Conservation (phyloP, 768 basidiomycete species). For the Mycena leptocephala region DNA sequence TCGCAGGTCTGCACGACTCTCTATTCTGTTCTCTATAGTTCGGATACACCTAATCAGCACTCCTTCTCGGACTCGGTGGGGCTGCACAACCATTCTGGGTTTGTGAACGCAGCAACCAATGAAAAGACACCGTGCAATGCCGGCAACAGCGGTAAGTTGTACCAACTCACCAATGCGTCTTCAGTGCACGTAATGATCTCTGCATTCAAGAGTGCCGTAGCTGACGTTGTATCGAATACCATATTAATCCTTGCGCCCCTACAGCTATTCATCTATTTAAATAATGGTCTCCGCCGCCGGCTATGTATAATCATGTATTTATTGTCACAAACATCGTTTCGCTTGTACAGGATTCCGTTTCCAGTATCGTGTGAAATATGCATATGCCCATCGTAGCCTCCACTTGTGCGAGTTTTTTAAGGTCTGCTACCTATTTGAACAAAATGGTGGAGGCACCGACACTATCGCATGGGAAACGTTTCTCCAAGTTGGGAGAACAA, state of each 20-base stretch:
- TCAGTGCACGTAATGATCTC: not conserved
- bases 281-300: slow-evolving; percentile 13
- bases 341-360: slow-evolving; percentile 41
- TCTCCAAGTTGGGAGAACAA: not conserved
- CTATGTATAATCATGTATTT: slow-evolving; percentile 30
- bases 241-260: slow-evolving; percentile 14
- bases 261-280: slow-evolving; percentile 16
- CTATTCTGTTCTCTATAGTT: slow-evolving; percentile 20
- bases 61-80: not conserved
- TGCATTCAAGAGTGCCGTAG: not conserved
- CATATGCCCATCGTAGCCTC: slow-evolving; percentile 38
- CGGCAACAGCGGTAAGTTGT: slow-evolving; percentile 20
- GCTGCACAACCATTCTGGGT: slow-evolving; percentile 8
- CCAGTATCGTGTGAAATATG: slow-evolving; percentile 32
- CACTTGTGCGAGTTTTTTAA: not conserved
- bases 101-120: slow-evolving; percentile 5
- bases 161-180: slow-evolving; percentile 30
- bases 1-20: slow-evolving; percentile 19
- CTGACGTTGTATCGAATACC: slow-evolving; percentile 11
- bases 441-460: not conserved
- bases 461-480: not conserved
- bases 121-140: slow-evolving; percentile 28
- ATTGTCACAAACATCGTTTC: slow-evolving; percentile 37
- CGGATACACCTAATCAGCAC: slow-evolving; percentile 10
- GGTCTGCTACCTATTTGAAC: not conserved